These are phyloP conservation scores for Pythium monospermum DNA, from an alignment of 352 stramenopile species.

Conservation along the genomic window DNA sequence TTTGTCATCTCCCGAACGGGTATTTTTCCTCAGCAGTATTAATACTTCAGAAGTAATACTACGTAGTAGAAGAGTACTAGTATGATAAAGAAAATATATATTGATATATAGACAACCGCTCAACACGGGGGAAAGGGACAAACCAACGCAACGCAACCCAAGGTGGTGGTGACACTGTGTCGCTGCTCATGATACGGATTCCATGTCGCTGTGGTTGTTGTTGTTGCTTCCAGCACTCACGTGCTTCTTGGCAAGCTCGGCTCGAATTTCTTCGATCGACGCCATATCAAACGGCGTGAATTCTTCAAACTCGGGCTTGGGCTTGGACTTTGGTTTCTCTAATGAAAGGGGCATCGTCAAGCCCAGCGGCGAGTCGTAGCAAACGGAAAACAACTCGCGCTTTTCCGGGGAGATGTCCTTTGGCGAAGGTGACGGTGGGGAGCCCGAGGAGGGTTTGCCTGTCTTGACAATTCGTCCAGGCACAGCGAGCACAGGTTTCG, in stretches of 20 bases:
- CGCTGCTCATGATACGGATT: too few species aligned
- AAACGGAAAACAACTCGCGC: background rate
- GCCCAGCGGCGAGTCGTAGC: slow-evolving; percentile 19
- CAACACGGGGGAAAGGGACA: too few species aligned
- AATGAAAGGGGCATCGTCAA: slow-evolving; percentile 17
- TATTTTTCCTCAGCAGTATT: too few species aligned
- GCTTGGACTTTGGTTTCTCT: slow-evolving; percentile 3
- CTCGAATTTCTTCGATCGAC: slow-evolving; percentile 56
- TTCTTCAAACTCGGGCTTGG: slow-evolving; percentile 19
- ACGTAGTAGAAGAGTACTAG: too few species aligned
- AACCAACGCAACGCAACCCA: too few species aligned
- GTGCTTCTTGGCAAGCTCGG: slow-evolving; percentile 52
- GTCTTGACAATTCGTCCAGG: slow-evolving; percentile 44
- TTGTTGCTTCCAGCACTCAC: slow-evolving; percentile 11
- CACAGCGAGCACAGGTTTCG: slow-evolving; percentile 28
- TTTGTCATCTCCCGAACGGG: too few species aligned
- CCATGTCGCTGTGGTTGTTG: slow-evolving; percentile 9
- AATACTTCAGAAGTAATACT: too few species aligned
- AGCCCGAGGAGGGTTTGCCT: slow-evolving; percentile 17
- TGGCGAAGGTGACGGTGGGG: slow-evolving; percentile 1
- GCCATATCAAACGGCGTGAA: slow-evolving; percentile 38
- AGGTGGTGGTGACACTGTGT: too few species aligned
- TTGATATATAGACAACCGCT: background rate
- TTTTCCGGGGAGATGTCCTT: slow-evolving; percentile 1
- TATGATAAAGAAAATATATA: too few species aligned